Evolutionary conservation across 805 yeast species (phyloP), one percentile per base, ranked within the genome.

Genomic region (Ogataea minuta): DNA sequence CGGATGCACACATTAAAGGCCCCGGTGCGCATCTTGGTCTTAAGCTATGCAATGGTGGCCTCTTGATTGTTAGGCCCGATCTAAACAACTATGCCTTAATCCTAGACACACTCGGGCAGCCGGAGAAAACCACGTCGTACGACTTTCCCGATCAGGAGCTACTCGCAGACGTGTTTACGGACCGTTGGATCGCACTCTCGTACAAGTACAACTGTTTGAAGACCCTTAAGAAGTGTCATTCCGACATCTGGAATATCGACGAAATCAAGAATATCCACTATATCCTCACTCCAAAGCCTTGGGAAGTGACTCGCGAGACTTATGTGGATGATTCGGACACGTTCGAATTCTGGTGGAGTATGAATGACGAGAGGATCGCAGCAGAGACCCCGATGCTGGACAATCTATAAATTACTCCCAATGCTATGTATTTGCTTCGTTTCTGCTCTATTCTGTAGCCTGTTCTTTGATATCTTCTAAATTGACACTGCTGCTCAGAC

Each of bases 61-160:
- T 77, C 17, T 70, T 72, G 44, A 66, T 77, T 12, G 74, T 78
- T 11, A 52, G 59, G 34, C 84, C 84, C 2, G 47, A 53, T 23
- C 21, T 47, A 14, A 59, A 50, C 10, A 43, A 54, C 19, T 76
- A 70, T 47, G 42, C 66, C n/a, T 47, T 59, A 46, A 76, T 78
- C 26, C 28, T 68, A 3, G 52, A 53, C 0, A 70, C 72, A 10
- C 57, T 77, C 41, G 43, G 55, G n/a, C 55, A 62, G 29, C 65
- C 72, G 1, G 50, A 50, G 6, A 57, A 57, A 34, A 70, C 73
- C 8, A 45, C 58, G 15, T 54, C 48, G 41, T 77, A 78, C 53
- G 71, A 67, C 31, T 77, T 77, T 54, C 79, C 82, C 2, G 84
- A 77, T 57, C 84, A 77, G 57, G 72, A 75, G 5, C 54, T 77